Evolutionary conservation across 371 early-diverging fungal genomes (phyloP), one percentile per base, ranked within the genome.

Genomic region (Umbelopsis sp.): DNA sequence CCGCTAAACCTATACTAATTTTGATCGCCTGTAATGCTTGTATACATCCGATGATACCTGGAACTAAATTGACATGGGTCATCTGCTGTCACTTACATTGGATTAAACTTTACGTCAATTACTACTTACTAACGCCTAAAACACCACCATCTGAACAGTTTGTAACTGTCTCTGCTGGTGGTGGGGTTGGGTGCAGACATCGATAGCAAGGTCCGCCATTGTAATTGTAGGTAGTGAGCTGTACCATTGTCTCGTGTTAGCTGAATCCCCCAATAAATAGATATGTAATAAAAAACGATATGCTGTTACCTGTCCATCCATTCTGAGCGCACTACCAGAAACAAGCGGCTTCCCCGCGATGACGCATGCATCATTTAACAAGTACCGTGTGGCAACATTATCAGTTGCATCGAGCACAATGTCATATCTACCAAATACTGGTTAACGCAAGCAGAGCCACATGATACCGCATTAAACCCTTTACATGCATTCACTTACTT

Each of bases 141-240:
- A 99, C 99, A n/a, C 99, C 99, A n/a, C 92, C 94, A 72, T 97
- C 97, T 14, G 91, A 87, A 79, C 99, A 99, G 75, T 89, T 95
- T 18, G 91, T 89, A 35, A 96, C 93, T 14, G 94, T 86, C 53
- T 92, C 94, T 1, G 94, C 81, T 7, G 96, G 94, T 9, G 97
- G 96, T 18, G 95, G 96, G 18, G 74, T 87, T 4, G 99, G 99
- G 80, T 96, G 98, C 63, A 99, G 75, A 77, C 99, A 99, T 52
- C 99, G 89, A 77, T 98, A 99, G 83, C 99, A 99, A 12, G 99
- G 97, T 2, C 96, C 95, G 53, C 85, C 87, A 22, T 88, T 77
- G 74, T 94, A 87, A 73, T 95, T 92, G 77, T 95, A 96, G 12
- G 95, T 86, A 1, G 94, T 94, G 53, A 98, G 79, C 87, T 95